These are phyloP conservation scores for Xylaria castorea DNA, from an alignment of 495 filamentous ascomycete species.

Conservation along the genomic window DNA sequence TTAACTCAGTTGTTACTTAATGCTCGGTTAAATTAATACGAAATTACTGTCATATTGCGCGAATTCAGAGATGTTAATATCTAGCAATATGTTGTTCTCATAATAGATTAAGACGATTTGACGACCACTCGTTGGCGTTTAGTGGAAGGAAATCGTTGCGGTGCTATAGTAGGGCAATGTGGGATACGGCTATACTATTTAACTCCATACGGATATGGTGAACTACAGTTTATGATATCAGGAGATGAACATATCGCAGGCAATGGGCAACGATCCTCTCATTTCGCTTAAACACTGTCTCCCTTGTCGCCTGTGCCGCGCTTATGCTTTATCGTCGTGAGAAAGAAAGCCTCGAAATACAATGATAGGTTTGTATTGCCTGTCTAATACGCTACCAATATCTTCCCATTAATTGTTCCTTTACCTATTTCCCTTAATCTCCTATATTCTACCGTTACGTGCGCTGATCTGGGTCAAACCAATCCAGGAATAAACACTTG, in stretches of 20 bases:
- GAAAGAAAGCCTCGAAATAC: neutral
- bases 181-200: neutral
- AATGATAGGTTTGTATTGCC: neutral
- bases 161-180: no score
- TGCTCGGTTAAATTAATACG: no score
- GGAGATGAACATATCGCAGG: neutral
- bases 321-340: neutral
- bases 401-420: neutral
- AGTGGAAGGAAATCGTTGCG: no score
- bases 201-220: neutral
- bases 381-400: neutral
- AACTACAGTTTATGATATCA: neutral
- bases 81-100: no score
- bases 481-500: neutral
- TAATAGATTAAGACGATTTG: no score
- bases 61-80: no score
- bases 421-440: neutral
- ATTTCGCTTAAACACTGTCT: neutral
- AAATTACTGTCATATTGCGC: no score
- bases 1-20: no score
- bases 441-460: neutral
- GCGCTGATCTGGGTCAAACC: neutral
- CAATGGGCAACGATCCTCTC: neutral
- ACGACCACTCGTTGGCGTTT: no score
- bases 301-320: conserved; percentile 1